Evolutionary conservation across 2,329 filamentous ascomycete genomes (phyloP), one percentile per base, ranked within the genome.

Genomic region (Didymosphaeria variabile): DNA sequence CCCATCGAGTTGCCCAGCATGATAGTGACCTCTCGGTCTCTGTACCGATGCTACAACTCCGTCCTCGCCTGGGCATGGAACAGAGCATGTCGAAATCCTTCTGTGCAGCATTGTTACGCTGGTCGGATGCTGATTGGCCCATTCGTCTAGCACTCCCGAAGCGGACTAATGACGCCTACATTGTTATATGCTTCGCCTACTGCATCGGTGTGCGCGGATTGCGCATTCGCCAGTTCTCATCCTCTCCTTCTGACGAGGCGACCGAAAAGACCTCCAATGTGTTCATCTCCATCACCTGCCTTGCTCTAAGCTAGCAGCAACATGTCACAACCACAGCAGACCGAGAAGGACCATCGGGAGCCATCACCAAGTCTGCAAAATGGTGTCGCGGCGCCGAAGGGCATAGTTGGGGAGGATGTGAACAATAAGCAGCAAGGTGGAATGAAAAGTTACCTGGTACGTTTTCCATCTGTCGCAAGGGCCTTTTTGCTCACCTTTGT

Each of bases 381-480:
- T 55, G 61, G 63, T 19, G 61, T 40, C 19, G 62, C 57, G 36
- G 49, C 31, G 19, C 58, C 58, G 29, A 50, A 36, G 6, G 12
- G 34, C 5, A 52, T 59, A 23, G 31, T 47, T 15, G 46, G 59
- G 26, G 49, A 61, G 50, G 19, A 63, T 45, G 51, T 17, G 9
- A 61, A 64, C n/a, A 26, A 61, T 45, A 54, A 62, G 13, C 63
- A 70, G 19, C 50, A 66, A 47, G 66, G 66, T 15, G 72, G 69
- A 5, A 59, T 69, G 59, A 61, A 63, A 15, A 61, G 61, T 17
- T 77, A 76, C 34, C 45, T 72, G 34, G 73, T 75, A 55, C 55
- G 71, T 64, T 8, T 32, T 13, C 31, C 32, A 26, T 19, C 3
- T 13, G 17, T 2, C 4, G 4, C 12, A 29, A 54, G 12, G 26